Percentiles rank a stretch among this genome's conserved stretches.
These are phyloP conservation scores for Furcasterigmium furcatum DNA, from an alignment of 2,329 filamentous ascomycete species.

Conservation along the genomic window DNA sequence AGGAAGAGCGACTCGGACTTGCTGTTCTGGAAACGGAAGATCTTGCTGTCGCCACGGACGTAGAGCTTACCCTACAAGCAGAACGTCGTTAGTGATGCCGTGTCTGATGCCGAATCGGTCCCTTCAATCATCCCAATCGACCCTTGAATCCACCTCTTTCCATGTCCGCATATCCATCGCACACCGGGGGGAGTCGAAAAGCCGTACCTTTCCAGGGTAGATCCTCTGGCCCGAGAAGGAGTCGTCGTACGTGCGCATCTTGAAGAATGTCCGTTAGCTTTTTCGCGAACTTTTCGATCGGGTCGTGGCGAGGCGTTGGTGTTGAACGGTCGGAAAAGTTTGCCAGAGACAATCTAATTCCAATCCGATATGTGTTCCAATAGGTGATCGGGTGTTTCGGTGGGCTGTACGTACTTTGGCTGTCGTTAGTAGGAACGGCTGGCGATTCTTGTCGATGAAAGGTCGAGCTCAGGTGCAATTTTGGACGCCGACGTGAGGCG, in stretches of 20 bases:
- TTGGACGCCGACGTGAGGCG: neutral
- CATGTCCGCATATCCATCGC: conserved; percentile 2
- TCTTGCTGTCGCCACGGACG: conserved; percentile 99
- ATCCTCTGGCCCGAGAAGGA: conserved; percentile 64
- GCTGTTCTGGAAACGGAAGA: conserved; percentile 99
- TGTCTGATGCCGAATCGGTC: no score
- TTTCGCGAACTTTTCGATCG: conserved; percentile 22
- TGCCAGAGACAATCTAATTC: no score
- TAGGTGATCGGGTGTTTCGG: neutral
- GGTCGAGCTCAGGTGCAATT: conserved; percentile 2
- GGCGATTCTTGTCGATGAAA: conserved; percentile 4
- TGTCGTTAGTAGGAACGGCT: conserved; percentile 4
- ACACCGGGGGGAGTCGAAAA: conserved; percentile 4
- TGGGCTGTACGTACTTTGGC: conserved; percentile 5
- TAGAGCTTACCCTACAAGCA: conserved; percentile 92
- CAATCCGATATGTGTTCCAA: neutral
- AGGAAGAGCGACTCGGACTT: conserved; percentile 99
- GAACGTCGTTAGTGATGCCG: conserved; percentile 19
- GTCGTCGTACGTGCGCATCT: conserved; percentile 67
- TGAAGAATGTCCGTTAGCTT: conserved; percentile 34
- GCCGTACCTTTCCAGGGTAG: conserved; percentile 64
- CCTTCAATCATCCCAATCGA: neutral
- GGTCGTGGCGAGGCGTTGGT: neutral
- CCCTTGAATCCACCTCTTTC: neutral
- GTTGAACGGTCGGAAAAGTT: no score